Evolutionary conservation across 805 yeast species (phyloP), one percentile per base, ranked within the genome.

Genomic region (Ogataea nonfermentans): DNA sequence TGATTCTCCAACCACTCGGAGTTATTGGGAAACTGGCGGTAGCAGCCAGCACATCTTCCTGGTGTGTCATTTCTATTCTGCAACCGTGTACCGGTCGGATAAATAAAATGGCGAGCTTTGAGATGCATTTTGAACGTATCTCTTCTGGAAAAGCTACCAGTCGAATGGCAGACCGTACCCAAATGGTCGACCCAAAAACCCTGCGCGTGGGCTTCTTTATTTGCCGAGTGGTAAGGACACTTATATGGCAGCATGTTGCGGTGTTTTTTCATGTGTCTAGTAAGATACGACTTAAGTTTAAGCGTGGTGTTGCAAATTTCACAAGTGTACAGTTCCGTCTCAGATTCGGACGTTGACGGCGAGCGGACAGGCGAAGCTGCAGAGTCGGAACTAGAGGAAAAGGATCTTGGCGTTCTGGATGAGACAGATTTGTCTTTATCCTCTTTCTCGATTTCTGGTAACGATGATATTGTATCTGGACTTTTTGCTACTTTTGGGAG

Each of bases 71-170:
- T 51, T 35, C 81, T 54, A 33, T 69, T 71, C 41, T 65, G 66
- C 4, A 75, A 67, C 46, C 68, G 68, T 10, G 76, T 73, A 4
- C 80, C 81, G 26, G 73, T 66, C 24, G 82, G 82, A 47, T 76
- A 76, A 31, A 68, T 68, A 53, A 76, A 76, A 54, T 76, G 82
- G 40, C 77, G 60, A 7, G 79, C 70, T 50, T 74, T 76, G 37
- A 76, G 63, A 54, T 76, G 82, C 2, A 78, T 76, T 49, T 75
- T 74, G 55, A 73, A 74, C 6, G 82, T 76, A 53, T 76, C 82
- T 51, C 81, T 65, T 52, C 82, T 63, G 5, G 81, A 73, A 49
- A 76, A 76, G 4, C 78, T 79, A 6, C 81, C 82, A 15, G 70
- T 72, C 13, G 78, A 73, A 51, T 76, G 81, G 46, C 82, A 76